Evolutionary conservation across 148 eudicot species (phyloP).

Genomic region (Heliosperma pusillum): DNA sequence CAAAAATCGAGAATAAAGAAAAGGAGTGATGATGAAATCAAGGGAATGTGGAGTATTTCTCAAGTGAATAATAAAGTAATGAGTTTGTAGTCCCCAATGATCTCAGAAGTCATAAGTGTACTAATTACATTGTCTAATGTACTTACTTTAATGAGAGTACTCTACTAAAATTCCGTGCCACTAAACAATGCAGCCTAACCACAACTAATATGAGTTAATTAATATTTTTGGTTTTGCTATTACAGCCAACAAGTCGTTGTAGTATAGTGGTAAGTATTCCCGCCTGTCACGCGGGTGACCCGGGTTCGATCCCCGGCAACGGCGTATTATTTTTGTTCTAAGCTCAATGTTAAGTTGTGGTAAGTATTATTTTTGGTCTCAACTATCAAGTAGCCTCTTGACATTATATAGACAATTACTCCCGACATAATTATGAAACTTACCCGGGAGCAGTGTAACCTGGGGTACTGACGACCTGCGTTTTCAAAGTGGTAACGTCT

Average conservation of each 20-base stretch:
- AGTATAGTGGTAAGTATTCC: slow-evolving; percentile 98
- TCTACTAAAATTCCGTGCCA: not conserved
- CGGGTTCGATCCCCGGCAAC: slow-evolving; percentile 99
- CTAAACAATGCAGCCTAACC: not conserved
- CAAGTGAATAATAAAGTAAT: not conserved
- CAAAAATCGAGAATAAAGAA: too few species aligned
- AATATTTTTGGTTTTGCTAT: too few species aligned
- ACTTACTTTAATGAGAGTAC: not conserved
- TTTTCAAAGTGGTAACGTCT: slow-evolving; percentile 16
- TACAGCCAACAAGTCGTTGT: slow-evolving; percentile 69
- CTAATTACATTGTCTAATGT: not conserved
- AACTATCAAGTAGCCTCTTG: not conserved
- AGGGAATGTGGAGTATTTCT: not conserved
- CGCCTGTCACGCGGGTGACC: slow-evolving; percentile 99
- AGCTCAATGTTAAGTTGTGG: too few species aligned
- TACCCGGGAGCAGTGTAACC: slow-evolving; percentile 48
- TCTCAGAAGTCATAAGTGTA: not conserved
- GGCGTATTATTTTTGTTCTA: too few species aligned
- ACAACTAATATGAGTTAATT: too few species aligned
- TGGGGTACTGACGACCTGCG: slow-evolving; percentile 27
- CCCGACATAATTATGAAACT: slow-evolving; percentile 1
- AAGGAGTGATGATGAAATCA: not conserved
- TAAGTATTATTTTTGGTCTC: too few species aligned
- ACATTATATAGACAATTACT: too few species aligned
- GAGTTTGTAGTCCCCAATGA: slow-evolving; percentile 5